These are phyloP conservation scores for Gremmenia infestans DNA, from an alignment of 2,329 filamentous ascomycete species.

Conservation along the genomic window DNA sequence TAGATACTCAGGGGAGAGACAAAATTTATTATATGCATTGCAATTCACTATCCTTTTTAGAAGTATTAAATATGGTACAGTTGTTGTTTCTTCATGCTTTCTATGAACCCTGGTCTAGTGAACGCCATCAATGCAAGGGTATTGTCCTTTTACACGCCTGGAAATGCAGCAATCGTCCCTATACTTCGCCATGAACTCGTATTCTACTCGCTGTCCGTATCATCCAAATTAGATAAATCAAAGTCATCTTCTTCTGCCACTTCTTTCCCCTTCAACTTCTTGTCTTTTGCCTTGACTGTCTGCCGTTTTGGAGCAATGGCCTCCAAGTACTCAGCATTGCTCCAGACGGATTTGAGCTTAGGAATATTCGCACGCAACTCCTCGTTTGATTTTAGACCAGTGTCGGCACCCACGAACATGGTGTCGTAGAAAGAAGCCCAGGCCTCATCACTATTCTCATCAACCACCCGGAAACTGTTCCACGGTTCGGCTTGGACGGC, in stretches of 20 bases:
- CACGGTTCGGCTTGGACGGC: slow-evolving; percentile 78
- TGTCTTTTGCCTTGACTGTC: slow-evolving; percentile 2
- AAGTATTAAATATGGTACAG: background rate
- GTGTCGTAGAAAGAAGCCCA: slow-evolving; percentile 73
- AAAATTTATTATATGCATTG: background rate
- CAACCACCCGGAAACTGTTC: slow-evolving; percentile 72
- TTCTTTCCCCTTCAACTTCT: slow-evolving; percentile 15
- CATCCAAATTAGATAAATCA: slow-evolving; percentile 14
- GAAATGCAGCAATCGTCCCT: slow-evolving; percentile 13
- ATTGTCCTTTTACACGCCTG: slow-evolving; percentile 22
- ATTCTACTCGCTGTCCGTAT: background rate
- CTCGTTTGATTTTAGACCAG: slow-evolving; percentile 8
- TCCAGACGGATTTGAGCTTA: slow-evolving; percentile 47
- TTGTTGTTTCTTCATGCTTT: background rate
- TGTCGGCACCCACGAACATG: slow-evolving; percentile 46
- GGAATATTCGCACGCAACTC: slow-evolving; percentile 21
- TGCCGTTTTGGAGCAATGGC: slow-evolving; percentile 48
- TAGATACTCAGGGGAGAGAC: background rate
- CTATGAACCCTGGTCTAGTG: background rate
- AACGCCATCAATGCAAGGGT: slow-evolving; percentile 14
- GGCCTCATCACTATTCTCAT: slow-evolving; percentile 71
- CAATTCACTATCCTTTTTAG: background rate
- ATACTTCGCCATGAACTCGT: background rate
- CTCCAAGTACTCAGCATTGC: slow-evolving; percentile 57
- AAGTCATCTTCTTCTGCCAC: slow-evolving; percentile 16